Evolutionary conservation across 345 rosid genomes (phyloP).

Genomic region (Eutrema japonicum): DNA sequence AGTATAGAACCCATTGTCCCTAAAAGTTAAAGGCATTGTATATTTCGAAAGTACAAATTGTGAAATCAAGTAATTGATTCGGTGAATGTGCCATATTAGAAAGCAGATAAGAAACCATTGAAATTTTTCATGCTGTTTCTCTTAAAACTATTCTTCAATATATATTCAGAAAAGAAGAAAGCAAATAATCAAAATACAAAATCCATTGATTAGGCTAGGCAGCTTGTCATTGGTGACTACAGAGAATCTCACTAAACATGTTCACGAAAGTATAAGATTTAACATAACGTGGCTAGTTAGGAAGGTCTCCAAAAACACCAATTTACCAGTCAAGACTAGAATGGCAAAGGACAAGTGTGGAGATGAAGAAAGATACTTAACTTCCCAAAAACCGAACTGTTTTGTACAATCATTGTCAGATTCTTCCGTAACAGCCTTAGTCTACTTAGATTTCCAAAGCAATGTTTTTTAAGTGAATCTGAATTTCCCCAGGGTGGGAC

Average conservation of each 20-base stretch:
- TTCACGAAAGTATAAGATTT: slow-evolving; percentile 13
- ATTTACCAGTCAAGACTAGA: slow-evolving; percentile 25
- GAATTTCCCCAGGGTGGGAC: slow-evolving; percentile 56
- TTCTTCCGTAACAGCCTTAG: slow-evolving; percentile 75
- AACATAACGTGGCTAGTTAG: slow-evolving; percentile 1
- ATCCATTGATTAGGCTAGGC: slow-evolving; percentile 18
- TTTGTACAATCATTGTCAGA: slow-evolving; percentile 69
- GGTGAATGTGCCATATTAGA: slow-evolving; percentile 28
- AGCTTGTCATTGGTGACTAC: slow-evolving; percentile 24
- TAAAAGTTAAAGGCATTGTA: slow-evolving; percentile 38
- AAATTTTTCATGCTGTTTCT: not conserved
- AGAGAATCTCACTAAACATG: slow-evolving; percentile 27
- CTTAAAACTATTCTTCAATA: slow-evolving; percentile 1
- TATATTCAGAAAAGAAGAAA: not conserved
- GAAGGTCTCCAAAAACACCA: slow-evolving; percentile 5
- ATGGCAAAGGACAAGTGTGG: slow-evolving; percentile 42
- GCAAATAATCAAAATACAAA: slow-evolving; percentile 4
- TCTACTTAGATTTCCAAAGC: slow-evolving; percentile 61
- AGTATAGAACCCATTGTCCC: slow-evolving; percentile 20
- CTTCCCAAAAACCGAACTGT: slow-evolving; percentile 60
- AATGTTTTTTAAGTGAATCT: slow-evolving; percentile 65
- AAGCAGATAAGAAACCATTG: not conserved
- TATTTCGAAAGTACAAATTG: slow-evolving; percentile 38
- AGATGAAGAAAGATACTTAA: slow-evolving; percentile 69
- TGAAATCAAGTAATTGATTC: slow-evolving; percentile 21